These are phyloP conservation scores for Odonthalia washingtoniensis DNA, from an alignment of 31 red algal genomes.

Conservation along the genomic window DNA sequence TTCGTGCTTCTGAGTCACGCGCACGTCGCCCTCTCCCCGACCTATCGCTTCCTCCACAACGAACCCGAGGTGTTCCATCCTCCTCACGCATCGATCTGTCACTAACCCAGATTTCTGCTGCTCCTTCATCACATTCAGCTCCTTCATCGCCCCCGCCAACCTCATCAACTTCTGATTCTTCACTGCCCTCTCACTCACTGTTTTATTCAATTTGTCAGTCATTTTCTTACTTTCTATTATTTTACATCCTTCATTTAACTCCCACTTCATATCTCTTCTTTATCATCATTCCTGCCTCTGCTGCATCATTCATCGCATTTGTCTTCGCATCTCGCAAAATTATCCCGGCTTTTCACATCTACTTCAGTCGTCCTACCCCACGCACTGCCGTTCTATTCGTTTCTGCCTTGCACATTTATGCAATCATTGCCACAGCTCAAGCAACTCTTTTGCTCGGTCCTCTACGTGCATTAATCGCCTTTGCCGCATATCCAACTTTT, in stretches of 20 bases:
- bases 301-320: neutral
- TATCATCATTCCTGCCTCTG: neutral
- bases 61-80: neutral
- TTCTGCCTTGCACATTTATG: constrained; percentile 1
- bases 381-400: constrained; percentile 23
- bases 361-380: neutral
- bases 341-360: neutral
- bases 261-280: neutral
- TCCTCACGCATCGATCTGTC: neutral
- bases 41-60: neutral
- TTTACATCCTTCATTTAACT: neutral
- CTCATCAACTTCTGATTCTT: neutral
- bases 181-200: neutral
- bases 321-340: neutral
- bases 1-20: too few relatives aligned
- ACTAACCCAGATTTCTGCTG: too few relatives aligned
- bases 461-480: constrained; percentile 31
- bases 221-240: neutral
- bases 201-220: neutral
- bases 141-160: neutral
- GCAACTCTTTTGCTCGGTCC: constrained; percentile 35
- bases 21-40: neutral
- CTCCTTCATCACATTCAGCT: neutral
- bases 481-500: constrained; percentile 26
- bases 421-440: constrained; percentile 21